phyloP scores from a whole-genome alignment of 2,329 filamentous ascomycete species.

The Paracorniculantispora psalliotae region DNA sequence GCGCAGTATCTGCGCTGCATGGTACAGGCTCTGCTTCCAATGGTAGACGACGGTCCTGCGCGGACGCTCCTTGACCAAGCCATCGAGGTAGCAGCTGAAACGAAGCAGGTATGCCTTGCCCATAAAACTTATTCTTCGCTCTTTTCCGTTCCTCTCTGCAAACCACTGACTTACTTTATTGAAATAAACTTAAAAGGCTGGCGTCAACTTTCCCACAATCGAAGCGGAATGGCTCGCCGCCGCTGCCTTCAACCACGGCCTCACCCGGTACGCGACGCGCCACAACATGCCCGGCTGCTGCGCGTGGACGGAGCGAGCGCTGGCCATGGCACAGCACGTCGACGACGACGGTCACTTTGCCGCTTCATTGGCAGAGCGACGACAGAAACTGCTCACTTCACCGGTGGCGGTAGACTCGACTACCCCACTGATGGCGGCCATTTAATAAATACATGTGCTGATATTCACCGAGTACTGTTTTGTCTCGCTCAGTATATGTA shows the following conservation, averaged over 20 bases:
- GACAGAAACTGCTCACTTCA: conserved; percentile 32
- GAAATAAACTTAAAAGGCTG: conserved; percentile 24
- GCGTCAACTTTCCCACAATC: conserved; percentile 52
- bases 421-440: background rate
- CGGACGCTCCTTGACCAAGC: conserved; percentile 62
- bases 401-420: background rate
- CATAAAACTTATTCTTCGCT: too few species aligned
- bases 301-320: conserved; percentile 58
- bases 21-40: conserved; percentile 60
- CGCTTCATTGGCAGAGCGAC: conserved; percentile 38
- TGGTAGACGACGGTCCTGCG: conserved; percentile 47
- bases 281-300: conserved; percentile 48
- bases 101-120: conserved; percentile 37
- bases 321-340: conserved; percentile 55
- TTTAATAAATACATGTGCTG: background rate
- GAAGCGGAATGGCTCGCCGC: conserved; percentile 76
- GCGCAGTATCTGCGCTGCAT: conserved; percentile 75
- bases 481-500: background rate
- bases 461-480: background rate
- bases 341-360: conserved; percentile 48
- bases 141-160: background rate
- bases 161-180: background rate
- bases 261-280: conserved; percentile 57
- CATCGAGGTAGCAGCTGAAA: conserved; percentile 45
- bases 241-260: conserved; percentile 62